Evolutionary conservation across 1,284 basidiomycete genomes (phyloP).

Genomic region (Ustilago curta): DNA sequence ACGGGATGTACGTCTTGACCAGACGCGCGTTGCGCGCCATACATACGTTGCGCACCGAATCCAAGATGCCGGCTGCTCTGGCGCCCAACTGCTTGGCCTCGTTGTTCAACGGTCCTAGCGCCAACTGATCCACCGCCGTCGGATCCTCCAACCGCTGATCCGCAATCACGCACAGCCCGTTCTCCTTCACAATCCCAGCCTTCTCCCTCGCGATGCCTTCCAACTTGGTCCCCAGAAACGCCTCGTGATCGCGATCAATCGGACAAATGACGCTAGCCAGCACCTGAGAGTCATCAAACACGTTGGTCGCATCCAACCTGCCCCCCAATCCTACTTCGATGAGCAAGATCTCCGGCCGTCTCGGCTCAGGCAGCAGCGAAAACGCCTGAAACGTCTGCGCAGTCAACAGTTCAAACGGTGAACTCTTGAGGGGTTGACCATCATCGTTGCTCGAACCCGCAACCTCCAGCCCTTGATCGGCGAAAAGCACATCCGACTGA

Average conservation of each 20-base stretch:
- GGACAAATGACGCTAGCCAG: slow-evolving; percentile 84
- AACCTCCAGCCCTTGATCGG: slow-evolving; percentile 75
- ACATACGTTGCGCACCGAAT: slow-evolving; percentile 47
- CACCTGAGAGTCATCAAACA: slow-evolving; percentile 76
- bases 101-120: slow-evolving; percentile 41
- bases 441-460: slow-evolving; percentile 71
- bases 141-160: slow-evolving; percentile 53
- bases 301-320: slow-evolving; percentile 90
- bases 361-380: slow-evolving; percentile 63
- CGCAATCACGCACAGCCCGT: slow-evolving; percentile 80
- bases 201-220: slow-evolving; percentile 85
- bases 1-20: slow-evolving; percentile 51
- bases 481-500: slow-evolving; percentile 73
- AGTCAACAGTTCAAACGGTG: slow-evolving; percentile 65
- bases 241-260: slow-evolving; percentile 92
- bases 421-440: slow-evolving; percentile 46
- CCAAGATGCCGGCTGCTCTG: slow-evolving; percentile 46
- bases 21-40: slow-evolving; percentile 41
- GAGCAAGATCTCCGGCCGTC: slow-evolving; percentile 80
- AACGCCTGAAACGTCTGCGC: slow-evolving; percentile 72
- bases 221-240: slow-evolving; percentile 84
- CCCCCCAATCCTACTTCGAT: slow-evolving; percentile 97
- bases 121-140: slow-evolving; percentile 28
- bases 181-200: slow-evolving; percentile 80
- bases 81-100: slow-evolving; percentile 39